These are phyloP conservation scores for Mimosa pudica DNA, from an alignment of 306 rosid species.

Conservation along the genomic window DNA sequence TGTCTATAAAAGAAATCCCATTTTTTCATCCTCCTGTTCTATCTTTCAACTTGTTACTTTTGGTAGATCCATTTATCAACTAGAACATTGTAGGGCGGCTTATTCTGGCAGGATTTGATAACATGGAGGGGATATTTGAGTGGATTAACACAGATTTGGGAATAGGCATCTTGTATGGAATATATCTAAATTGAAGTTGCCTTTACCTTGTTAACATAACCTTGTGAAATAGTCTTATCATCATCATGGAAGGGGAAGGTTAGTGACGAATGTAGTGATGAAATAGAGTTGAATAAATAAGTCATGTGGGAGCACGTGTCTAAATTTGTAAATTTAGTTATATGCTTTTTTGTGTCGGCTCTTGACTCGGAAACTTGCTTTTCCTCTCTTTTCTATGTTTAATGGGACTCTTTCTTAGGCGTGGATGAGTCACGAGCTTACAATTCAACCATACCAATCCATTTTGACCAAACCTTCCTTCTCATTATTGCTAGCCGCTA, in stretches of 20 bases:
- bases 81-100: slow-evolving; percentile 1
- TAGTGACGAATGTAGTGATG: background rate
- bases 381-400: background rate
- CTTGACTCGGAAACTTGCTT: slow-evolving; percentile 7
- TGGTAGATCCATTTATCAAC: background rate
- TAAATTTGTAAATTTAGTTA: background rate
- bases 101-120: background rate
- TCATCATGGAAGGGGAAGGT: background rate
- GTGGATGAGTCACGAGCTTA: background rate
- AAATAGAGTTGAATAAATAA: background rate
- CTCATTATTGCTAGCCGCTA: background rate
- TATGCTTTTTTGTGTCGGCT: background rate
- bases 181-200: background rate
- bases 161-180: background rate
- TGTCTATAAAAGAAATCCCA: slow-evolving; percentile 33
- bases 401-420: slow-evolving; percentile 12
- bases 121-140: background rate
- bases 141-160: background rate
- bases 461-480: background rate
- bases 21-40: background rate
- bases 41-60: slow-evolving; percentile 17
- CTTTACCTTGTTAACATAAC: background rate
- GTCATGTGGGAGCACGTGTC: slow-evolving; percentile 10
- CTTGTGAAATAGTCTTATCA: background rate
- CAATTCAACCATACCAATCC: background rate